Conservation (phyloP, 1,284 basidiomycete genomes). For the Wolfiporia cocos region DNA sequence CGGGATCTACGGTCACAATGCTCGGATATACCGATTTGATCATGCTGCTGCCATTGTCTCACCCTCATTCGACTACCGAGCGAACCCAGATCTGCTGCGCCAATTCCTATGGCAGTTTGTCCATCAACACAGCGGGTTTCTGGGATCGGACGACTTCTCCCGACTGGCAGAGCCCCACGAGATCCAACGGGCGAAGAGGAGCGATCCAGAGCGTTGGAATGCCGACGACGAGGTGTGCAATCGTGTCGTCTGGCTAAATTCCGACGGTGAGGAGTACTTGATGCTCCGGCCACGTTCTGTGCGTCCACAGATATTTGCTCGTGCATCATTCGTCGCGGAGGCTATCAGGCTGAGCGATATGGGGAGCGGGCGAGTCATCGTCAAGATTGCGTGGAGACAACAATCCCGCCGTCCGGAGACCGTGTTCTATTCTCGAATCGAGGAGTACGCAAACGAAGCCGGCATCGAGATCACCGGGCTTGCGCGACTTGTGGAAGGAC, state of each 20-base stretch:
- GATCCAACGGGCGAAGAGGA: background rate
- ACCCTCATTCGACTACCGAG: slow-evolving; percentile 3
- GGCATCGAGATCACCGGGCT: background rate
- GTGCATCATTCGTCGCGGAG: slow-evolving; percentile 10
- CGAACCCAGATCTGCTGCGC: slow-evolving; percentile 5
- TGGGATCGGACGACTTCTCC: slow-evolving; percentile 10
- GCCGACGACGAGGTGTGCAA: background rate
- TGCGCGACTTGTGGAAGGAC: background rate
- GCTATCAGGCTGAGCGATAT: slow-evolving; percentile 3
- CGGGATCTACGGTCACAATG: slow-evolving; percentile 9
- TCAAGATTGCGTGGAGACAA: slow-evolving; percentile 15
- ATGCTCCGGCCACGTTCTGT: slow-evolving; percentile 7
- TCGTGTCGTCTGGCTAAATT: slow-evolving; percentile 1
- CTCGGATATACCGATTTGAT: slow-evolving; percentile 14
- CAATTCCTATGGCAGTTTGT: slow-evolving; percentile 15
- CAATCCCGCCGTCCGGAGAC: slow-evolving; percentile 3
- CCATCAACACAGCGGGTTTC: slow-evolving; percentile 8
- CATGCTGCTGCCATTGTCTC: slow-evolving; percentile 8
- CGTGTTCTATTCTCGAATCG: slow-evolving; percentile 8
- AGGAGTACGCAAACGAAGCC: background rate
- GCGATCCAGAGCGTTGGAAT: background rate
- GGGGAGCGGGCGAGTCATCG: slow-evolving; percentile 1
- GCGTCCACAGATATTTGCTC: slow-evolving; percentile 8
- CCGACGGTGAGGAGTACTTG: slow-evolving; percentile 4
- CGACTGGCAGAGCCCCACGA: background rate